These are phyloP conservation scores for Micromonas commoda DNA, from an alignment of 139 green algal genomes.

Conservation along the genomic window DNA sequence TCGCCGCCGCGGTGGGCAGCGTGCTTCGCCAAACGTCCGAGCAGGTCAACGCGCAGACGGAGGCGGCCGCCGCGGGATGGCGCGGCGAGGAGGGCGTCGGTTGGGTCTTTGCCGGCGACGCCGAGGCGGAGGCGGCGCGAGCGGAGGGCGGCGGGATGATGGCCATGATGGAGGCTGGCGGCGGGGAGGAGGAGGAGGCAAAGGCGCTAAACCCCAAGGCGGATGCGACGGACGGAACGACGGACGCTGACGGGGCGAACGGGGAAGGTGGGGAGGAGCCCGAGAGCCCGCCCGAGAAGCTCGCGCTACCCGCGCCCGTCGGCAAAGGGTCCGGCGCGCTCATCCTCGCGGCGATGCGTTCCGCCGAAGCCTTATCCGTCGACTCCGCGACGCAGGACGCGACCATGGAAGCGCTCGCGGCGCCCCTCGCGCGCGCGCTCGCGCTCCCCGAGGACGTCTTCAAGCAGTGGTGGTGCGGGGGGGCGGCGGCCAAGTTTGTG, in stretches of 20 bases:
- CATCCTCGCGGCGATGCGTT: background rate
- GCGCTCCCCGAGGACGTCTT: background rate
- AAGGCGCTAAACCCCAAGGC: background rate
- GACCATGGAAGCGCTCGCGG: background rate
- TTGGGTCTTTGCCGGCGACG: too few relatives aligned
- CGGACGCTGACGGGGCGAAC: background rate
- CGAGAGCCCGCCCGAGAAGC: background rate
- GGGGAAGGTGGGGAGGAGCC: background rate
- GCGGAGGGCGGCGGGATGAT: background rate
- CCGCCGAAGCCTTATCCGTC: background rate
- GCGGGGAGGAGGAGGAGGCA: background rate
- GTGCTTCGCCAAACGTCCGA: background rate
- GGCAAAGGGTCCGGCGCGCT: background rate
- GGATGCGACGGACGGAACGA: background rate
- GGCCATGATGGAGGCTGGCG: too few relatives aligned
- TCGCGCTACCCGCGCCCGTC: background rate
- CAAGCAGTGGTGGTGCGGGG: background rate
- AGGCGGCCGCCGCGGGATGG: background rate
- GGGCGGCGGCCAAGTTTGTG: background rate
- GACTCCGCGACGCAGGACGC: background rate
- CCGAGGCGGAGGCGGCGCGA: too few relatives aligned
- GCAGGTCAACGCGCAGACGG: background rate
- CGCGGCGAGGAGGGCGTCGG: background rate
- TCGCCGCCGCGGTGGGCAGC: background rate
- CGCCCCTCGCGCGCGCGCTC: background rate